phyloP scores from a whole-genome alignment of 2,329 filamentous ascomycete species.

The Pseudofabraea citricarpa region DNA sequence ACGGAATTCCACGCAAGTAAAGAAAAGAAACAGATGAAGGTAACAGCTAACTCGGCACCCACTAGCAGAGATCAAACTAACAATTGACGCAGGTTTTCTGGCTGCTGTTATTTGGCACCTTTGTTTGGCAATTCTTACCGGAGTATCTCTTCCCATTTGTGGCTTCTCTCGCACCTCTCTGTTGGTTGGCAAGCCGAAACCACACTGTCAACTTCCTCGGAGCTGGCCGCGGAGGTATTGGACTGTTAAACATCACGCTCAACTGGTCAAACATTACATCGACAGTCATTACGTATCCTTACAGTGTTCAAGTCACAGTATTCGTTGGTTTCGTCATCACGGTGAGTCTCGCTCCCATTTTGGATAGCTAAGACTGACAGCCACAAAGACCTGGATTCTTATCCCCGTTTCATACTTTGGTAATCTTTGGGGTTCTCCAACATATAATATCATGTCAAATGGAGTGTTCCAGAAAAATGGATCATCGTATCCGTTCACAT shows the following conservation, averaged over 20 bases:
- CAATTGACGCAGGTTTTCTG: background rate
- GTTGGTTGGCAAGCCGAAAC: conserved; percentile 1
- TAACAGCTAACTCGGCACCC: background rate
- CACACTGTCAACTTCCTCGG: background rate
- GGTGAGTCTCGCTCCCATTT: background rate
- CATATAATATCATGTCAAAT: conserved; percentile 1
- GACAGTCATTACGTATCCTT: background rate
- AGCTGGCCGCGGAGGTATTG: background rate
- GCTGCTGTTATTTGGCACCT: background rate
- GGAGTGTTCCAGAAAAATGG: background rate
- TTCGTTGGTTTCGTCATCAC: background rate
- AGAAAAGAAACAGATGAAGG: background rate
- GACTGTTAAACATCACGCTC: conserved; percentile 1
- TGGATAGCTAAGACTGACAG: background rate
- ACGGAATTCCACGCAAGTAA: background rate
- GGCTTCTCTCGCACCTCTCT: background rate
- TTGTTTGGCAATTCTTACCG: background rate
- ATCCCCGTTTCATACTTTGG: background rate
- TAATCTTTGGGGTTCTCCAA: conserved; percentile 1
- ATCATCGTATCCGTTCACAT: conserved; percentile 1
- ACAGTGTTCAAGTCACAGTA: background rate
- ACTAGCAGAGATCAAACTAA: background rate
- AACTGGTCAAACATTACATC: conserved; percentile 1
- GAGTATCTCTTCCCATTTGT: conserved; percentile 1
- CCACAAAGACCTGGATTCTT: background rate